Base-by-base conservation (phyloP, 2,329 filamentous ascomycete species). In the Trichophyton simii region DNA sequence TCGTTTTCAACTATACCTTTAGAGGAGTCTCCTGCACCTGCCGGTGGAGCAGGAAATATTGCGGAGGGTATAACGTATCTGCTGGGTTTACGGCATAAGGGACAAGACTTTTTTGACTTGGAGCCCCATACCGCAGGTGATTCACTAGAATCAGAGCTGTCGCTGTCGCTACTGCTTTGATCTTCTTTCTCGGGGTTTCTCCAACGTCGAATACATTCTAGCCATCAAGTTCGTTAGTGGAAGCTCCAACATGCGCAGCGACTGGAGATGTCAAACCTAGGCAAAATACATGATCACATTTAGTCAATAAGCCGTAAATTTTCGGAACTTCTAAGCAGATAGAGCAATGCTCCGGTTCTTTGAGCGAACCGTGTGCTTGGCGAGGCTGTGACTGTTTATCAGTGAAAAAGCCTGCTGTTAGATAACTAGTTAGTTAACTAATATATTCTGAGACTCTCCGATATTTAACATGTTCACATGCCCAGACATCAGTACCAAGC, bases 201-300 rank as follows among this genome's bases (percentile, higher is more conserved):
- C 69, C 69, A 71, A 52, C 63, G 62, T 15, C 68, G 63, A 20
- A 71, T 70, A 59, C 69, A 71, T 3, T 62, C 69, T 71, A 34
- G 18, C 61, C 20, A 46, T 38, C 11, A 38, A 38, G 3, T 7
- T 36, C 6, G 36, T 34, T 22, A 61, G 36, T 42, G 9, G 48
- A 59, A 41, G 41, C 4, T 20, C n/a, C 9, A 44, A n/a, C 15
- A n/a, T 13, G 13, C 25, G 22, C 28, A 31, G 50, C 22, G 6
- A 31, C 3, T n/a, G 50, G 50, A 34, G 18, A 6, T 4, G n/a
- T 28, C 50, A 6, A 54, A 71, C 69, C 60, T 52, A 70, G 63
- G 48, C 69, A 71, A 57, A 70, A 71, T 20, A 70, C 64, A 63
- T 71, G 69, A 61, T 70, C 65, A 59, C 69, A 71, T 42, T 65